These are phyloP conservation scores for Eremothecium sinecaudum DNA, from an alignment of 1,139 yeast species.

Conservation along the genomic window DNA sequence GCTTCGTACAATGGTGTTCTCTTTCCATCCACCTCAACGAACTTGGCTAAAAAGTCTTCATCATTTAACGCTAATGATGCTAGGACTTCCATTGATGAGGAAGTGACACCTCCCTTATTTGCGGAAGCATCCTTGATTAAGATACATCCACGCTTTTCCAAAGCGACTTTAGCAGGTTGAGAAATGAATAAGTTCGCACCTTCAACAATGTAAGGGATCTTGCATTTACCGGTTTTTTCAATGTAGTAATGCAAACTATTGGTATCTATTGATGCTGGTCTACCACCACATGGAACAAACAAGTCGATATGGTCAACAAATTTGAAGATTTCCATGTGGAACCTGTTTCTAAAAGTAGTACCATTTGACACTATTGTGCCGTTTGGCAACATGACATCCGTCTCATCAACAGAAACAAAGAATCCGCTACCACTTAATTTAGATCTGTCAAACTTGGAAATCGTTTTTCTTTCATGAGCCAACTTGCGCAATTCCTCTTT, in stretches of 20 bases:
- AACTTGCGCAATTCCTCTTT: slow-evolving; percentile 68
- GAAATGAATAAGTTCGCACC: slow-evolving; percentile 96
- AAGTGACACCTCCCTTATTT: slow-evolving; percentile 97
- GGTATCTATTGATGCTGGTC: slow-evolving; percentile 93
- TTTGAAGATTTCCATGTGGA: slow-evolving; percentile 68
- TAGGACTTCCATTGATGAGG: slow-evolving; percentile 89
- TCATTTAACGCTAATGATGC: slow-evolving; percentile 92
- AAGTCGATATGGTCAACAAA: slow-evolving; percentile 62
- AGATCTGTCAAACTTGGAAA: slow-evolving; percentile 56
- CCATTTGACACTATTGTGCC: slow-evolving; percentile 73
- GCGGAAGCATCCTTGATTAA: slow-evolving; percentile 95
- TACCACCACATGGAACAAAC: slow-evolving; percentile 98
- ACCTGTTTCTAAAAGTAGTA: slow-evolving; percentile 82
- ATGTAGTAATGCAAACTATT: slow-evolving; percentile 68
- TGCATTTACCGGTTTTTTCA: slow-evolving; percentile 68
- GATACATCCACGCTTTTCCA: slow-evolving; percentile 80
- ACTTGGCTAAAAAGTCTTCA: slow-evolving; percentile 57
- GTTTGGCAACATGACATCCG: slow-evolving; percentile 65
- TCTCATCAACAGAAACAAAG: slow-evolving; percentile 77
- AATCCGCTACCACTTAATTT: slow-evolving; percentile 70
- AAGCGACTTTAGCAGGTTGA: slow-evolving; percentile 79
- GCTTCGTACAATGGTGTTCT: slow-evolving; percentile 69
- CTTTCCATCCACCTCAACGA: slow-evolving; percentile 33
- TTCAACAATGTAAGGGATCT: slow-evolving; percentile 85
- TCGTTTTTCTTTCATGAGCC: slow-evolving; percentile 71